Evolutionary conservation across 2,329 filamentous ascomycete species (phyloP).

Genomic region (Aspergillus caelatus): DNA sequence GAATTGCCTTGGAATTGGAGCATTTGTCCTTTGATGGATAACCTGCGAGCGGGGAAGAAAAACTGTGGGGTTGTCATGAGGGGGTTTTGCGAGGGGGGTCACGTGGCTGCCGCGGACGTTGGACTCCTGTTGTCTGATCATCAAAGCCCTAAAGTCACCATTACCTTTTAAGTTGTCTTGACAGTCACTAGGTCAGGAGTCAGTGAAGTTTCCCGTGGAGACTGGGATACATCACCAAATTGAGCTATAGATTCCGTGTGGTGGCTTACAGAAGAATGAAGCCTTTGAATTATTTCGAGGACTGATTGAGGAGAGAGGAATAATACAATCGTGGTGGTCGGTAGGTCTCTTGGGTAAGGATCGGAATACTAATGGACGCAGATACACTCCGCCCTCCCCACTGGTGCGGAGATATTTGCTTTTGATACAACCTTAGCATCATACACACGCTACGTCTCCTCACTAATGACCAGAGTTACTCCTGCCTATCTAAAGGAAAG

Average conservation of each 20-base stretch:
- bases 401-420: slow-evolving; percentile 25
- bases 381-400: slow-evolving; percentile 19
- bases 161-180: neutral
- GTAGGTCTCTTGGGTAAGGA: neutral
- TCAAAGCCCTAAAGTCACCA: slow-evolving; percentile 7
- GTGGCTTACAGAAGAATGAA: neutral
- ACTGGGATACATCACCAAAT: neutral
- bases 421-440: neutral
- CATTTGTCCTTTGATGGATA: slow-evolving; percentile 26
- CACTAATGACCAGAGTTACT: slow-evolving; percentile 3
- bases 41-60: slow-evolving; percentile 42
- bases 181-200: neutral
- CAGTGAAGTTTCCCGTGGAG: neutral
- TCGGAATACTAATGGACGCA: slow-evolving; percentile 6
- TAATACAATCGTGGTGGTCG: neutral
- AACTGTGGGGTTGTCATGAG: slow-evolving; percentile 39
- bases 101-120: slow-evolving; percentile 17
- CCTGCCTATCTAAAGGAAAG: neutral
- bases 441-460: slow-evolving; percentile 10
- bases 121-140: slow-evolving; percentile 6
- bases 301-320: neutral
- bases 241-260: neutral
- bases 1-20: slow-evolving; percentile 29
- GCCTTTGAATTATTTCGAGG: neutral
- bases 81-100: slow-evolving; percentile 22